Conservation (phyloP, 495 filamentous ascomycete genomes). For the Penicillium goetzii region DNA sequence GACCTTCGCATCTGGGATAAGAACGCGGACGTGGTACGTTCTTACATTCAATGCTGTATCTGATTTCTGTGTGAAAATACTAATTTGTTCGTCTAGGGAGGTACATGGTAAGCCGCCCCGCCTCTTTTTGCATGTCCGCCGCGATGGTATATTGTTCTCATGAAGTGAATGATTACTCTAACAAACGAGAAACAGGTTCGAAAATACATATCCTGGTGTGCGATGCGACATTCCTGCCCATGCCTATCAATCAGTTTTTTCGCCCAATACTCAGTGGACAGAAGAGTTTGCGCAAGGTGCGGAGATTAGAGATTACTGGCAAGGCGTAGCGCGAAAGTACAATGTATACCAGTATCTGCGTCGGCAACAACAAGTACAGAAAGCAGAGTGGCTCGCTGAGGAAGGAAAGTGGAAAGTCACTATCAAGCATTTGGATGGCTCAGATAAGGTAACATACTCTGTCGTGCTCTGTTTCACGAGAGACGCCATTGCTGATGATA, state of each 20-base stretch:
- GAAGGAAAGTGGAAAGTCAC: constrained; percentile 56
- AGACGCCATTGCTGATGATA: constrained; percentile 12
- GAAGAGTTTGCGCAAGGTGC: constrained; percentile 64
- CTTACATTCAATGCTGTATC: background rate
- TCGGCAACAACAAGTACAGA: constrained; percentile 53
- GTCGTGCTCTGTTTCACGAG: background rate
- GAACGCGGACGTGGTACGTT: constrained; percentile 55
- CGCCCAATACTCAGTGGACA: constrained; percentile 67
- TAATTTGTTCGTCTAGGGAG: constrained; percentile 39
- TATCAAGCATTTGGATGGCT: constrained; percentile 41
- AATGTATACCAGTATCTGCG: constrained; percentile 61
- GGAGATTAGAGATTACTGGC: constrained; percentile 71
- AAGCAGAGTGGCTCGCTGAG: constrained; percentile 56
- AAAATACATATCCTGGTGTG: constrained; percentile 63
- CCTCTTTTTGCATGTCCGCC: background rate
- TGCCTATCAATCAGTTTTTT: constrained; percentile 69
- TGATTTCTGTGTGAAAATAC: background rate
- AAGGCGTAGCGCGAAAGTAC: constrained; percentile 61
- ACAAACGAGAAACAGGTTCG: constrained; percentile 36
- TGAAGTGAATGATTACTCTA: background rate
- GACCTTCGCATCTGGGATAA: constrained; percentile 60
- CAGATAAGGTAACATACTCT: constrained; percentile 31
- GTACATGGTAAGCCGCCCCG: constrained; percentile 46
- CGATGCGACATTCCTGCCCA: constrained; percentile 72
- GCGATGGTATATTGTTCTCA: background rate